A percentile compares a stretch with the other conserved stretches of the same genome.
phyloP scores from a whole-genome alignment of 208 protist species.

The Acanthamoeba triangularis region DNA sequence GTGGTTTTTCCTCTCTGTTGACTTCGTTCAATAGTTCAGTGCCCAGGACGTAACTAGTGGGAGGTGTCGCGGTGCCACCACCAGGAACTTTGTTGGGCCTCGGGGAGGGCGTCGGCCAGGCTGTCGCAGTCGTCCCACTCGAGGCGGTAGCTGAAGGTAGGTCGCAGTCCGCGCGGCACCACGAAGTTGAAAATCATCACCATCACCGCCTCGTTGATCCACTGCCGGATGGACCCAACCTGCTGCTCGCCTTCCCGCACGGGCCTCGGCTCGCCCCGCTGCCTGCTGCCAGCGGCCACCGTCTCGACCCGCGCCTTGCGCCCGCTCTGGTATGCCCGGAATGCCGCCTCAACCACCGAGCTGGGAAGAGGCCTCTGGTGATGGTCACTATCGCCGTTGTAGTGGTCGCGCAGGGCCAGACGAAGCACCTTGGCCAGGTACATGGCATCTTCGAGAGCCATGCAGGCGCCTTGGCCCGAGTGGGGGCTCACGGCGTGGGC shows the following conservation, averaged over 20 bases:
- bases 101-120: too few species aligned
- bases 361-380: background rate
- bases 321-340: background rate
- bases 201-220: background rate
- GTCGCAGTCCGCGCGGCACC: background rate
- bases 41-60: too few species aligned
- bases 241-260: too few species aligned
- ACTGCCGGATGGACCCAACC: background rate
- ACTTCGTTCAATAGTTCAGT: too few species aligned
- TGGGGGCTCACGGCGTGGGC: slow-evolving; percentile 27
- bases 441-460: slow-evolving; percentile 27
- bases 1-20: too few species aligned
- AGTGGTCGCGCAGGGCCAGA: background rate
- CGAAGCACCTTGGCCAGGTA: slow-evolving; percentile 21
- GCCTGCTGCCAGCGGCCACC: background rate
- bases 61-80: too few species aligned
- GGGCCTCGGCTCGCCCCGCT: background rate
- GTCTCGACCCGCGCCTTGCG: background rate
- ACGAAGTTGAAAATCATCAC: background rate
- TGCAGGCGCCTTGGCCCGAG: background rate
- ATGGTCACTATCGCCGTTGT: background rate
- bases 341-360: background rate
- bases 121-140: slow-evolving; percentile 23
- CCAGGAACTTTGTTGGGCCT: too few species aligned
- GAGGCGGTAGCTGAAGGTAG: background rate